Percentiles rank a stretch among this genome's conserved stretches.
Evolutionary conservation across 106 monocot genomes (phyloP).

Genomic region (Dioscorea zingiberensis): DNA sequence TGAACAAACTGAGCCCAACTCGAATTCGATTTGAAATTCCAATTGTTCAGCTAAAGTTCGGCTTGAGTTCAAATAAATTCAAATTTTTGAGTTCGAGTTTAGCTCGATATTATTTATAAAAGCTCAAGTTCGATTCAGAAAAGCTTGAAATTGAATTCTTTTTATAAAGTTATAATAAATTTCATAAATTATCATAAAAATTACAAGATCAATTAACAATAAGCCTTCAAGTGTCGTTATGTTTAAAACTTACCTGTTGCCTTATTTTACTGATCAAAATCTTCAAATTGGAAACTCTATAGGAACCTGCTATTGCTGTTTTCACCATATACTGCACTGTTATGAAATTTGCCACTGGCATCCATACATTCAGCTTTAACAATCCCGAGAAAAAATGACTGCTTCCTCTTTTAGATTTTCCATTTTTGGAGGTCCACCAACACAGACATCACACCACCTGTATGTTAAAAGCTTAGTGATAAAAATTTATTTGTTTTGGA

Average conservation of each 20-base stretch:
- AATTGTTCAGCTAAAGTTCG: no score
- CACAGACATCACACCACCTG: constrained; percentile 92
- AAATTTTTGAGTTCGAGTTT: no score
- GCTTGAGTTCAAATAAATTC: no score
- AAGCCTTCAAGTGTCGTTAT: no score
- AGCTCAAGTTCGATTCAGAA: no score
- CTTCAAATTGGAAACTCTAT: constrained; percentile 42
- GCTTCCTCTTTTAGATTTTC: constrained; percentile 68
- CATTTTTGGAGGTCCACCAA: constrained; percentile 52
- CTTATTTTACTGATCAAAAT: constrained; percentile 55
- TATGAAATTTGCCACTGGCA: not conserved
- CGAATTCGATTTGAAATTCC: no score
- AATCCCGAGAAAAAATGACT: constrained; percentile 38
- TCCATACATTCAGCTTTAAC: constrained; percentile 42
- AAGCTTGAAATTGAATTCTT: no score
- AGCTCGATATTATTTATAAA: no score
- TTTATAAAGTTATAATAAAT: no score
- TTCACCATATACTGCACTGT: constrained; percentile 21
- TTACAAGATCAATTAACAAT: not conserved
- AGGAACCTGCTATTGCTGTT: constrained; percentile 3
- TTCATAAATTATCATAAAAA: no score
- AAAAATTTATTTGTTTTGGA: no score
- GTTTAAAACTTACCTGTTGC: constrained; percentile 48
- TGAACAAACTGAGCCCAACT: no score
- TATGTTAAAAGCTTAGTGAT: not conserved